Base-by-base conservation (phyloP, 768 basidiomycete species). In the Lentinus tigrinus region DNA sequence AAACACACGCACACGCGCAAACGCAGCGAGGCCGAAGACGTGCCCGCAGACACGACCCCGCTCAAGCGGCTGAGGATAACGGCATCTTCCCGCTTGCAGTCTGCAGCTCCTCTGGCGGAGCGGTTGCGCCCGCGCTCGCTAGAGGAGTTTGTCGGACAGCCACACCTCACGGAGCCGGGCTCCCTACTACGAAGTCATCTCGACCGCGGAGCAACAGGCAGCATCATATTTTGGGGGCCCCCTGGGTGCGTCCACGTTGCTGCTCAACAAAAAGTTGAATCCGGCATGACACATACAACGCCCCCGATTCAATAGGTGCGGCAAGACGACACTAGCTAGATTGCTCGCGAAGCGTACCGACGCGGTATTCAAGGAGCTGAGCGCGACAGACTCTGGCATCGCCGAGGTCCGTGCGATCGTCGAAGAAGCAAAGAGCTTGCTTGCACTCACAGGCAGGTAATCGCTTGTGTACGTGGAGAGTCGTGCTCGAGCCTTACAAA, bases 271-370 rank as follows among this genome's bases (percentile, higher is more conserved):
- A 8, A 24, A 44, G 56, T 43, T 27, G n/a, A 28, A 24, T n/a
- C 50, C 2, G 43, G 34, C 23, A 8, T 46, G 43, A 42, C 31
- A 31, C 31, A 42, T 19, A 24, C n/a, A n/a, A 23, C 39, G 24
- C 38, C 40, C 19, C 14, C 8, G 47, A 8, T 24, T 1, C 9
- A 10, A 23, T 16, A 87, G 85, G 28, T 87, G 83, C 62, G 87
- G 88, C 19, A 90, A 89, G 71, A 91, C 88, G 1, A 92, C 90
- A 0, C 72, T 93, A 28, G 89, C 90, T 0, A 75, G 90, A 61
- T 69, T 95, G 24, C 74, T 93, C 9, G 88, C 90, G 0, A 77
- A 74, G 43, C 77, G 78, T 50, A 78, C 83, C 1, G 74, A 84
- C 61, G 81, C 83, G 14, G 73, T 80, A 11, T 90, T 91, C 69